Evolutionary conservation across 2,329 filamentous ascomycete genomes (phyloP).

Genomic region (Colletotrichum chlorophyti): DNA sequence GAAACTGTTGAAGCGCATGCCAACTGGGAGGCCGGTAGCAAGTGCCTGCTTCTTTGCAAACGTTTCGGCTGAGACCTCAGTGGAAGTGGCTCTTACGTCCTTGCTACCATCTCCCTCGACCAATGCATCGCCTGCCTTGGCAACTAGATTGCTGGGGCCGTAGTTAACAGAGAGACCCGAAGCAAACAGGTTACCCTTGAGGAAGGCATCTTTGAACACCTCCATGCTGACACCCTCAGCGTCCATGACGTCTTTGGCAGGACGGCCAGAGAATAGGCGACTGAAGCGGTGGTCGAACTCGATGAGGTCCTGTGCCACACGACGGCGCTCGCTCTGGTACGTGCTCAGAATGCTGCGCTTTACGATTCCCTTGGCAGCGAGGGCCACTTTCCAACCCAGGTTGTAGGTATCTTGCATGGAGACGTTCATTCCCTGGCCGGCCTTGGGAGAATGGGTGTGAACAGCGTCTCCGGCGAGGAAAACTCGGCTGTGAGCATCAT

Average conservation of each 20-base stretch:
- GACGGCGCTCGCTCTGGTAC: slow-evolving; percentile 60
- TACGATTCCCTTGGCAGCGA: slow-evolving; percentile 51
- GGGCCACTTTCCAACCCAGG: slow-evolving; percentile 62
- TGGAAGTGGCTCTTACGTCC: slow-evolving; percentile 28
- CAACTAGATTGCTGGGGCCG: slow-evolving; percentile 59
- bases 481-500: slow-evolving; percentile 62
- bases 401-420: slow-evolving; percentile 71
- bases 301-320: slow-evolving; percentile 65
- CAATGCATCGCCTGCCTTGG: slow-evolving; percentile 52
- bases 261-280: slow-evolving; percentile 62
- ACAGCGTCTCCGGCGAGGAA: slow-evolving; percentile 76
- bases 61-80: slow-evolving; percentile 39
- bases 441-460: slow-evolving; percentile 64
- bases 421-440: slow-evolving; percentile 76
- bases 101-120: slow-evolving; percentile 56
- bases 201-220: slow-evolving; percentile 67
- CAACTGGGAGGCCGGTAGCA: slow-evolving; percentile 52
- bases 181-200: slow-evolving; percentile 66
- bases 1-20: slow-evolving; percentile 65
- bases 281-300: slow-evolving; percentile 66
- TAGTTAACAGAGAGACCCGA: slow-evolving; percentile 61
- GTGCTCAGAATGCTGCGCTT: slow-evolving; percentile 52
- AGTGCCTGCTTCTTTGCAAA: slow-evolving; percentile 36
- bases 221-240: slow-evolving; percentile 67
- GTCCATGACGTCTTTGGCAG: slow-evolving; percentile 65